These are phyloP conservation scores for Diaporthe sp. DNA, from an alignment of 2,329 filamentous ascomycete species.

Conservation along the genomic window DNA sequence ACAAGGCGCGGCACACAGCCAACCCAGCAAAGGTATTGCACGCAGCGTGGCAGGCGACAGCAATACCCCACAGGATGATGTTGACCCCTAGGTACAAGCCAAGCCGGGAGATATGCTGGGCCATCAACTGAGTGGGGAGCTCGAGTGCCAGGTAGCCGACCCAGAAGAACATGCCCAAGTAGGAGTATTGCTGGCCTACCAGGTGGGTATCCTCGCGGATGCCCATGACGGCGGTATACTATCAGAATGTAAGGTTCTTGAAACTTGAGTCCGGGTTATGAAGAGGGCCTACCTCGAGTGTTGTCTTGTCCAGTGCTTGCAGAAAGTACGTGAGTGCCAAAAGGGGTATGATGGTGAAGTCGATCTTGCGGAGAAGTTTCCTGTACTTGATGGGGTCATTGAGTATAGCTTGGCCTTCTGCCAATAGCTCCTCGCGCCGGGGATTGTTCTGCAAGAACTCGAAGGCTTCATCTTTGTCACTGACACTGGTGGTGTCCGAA, in stretches of 20 bases:
- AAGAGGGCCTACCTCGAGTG: not conserved
- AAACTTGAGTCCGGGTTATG: not conserved
- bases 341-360: constrained; percentile 4
- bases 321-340: constrained; percentile 8
- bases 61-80: constrained; percentile 57
- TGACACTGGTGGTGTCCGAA: not conserved
- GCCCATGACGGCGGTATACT: constrained; percentile 48
- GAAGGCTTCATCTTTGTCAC: constrained; percentile 23
- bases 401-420: constrained; percentile 13
- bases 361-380: constrained; percentile 5
- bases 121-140: constrained; percentile 55
- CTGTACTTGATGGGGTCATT: not conserved
- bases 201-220: constrained; percentile 50
- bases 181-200: constrained; percentile 54
- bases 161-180: constrained; percentile 56
- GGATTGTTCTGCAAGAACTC: constrained; percentile 5
- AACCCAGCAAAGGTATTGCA: constrained; percentile 45
- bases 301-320: constrained; percentile 18
- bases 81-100: constrained; percentile 55
- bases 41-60: constrained; percentile 45
- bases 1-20: constrained; percentile 44
- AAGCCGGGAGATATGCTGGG: constrained; percentile 51
- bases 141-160: constrained; percentile 58
- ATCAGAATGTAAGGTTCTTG: not conserved
- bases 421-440: not conserved